Base-by-base conservation (phyloP, 2,329 filamentous ascomycete genomes). In the Diplodia sapinea region DNA sequence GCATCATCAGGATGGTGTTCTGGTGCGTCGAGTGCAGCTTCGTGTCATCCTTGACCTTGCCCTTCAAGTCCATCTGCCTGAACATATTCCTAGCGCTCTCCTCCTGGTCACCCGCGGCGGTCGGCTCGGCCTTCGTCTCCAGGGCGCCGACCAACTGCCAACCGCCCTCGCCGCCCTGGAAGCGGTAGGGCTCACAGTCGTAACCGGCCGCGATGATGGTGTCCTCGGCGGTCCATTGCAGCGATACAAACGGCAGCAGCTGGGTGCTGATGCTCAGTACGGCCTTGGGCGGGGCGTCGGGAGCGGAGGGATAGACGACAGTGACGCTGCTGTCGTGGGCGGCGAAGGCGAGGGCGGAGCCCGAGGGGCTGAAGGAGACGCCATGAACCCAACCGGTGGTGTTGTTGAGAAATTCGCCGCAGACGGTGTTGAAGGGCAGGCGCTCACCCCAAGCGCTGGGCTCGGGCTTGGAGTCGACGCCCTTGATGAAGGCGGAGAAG, bases 31-130 rank as follows among this genome's bases (percentile, higher is more conserved):
- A 98, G 82, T 93, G 95, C 73, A 99, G 85, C 82, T 96, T 92
- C 4, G 94, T 97, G 78, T 98, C 94, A 75, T 96, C 93, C 81
- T 96, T 96, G 70, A 95, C 95, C 85, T 95, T 97, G 70, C 95
- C 95, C 85, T 95, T 97, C 71, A 99, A 85, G 80, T 99, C 95
- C 95, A 99, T 98, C 83, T 97, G 94, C 75, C 89, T 88, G 83
- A 99, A 99, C 93, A 98, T 97, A 81, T 98, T 97, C 78, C 97
- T 83, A 29, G 95, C 95, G 71, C 91, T 95, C 79, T 98, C 95
- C 80, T 98, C 95, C 2, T 80, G 82, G 66, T 84, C 78, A 51
- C 87, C 89, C 33, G 85, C 82, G 61, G 87, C 77, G 17, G 36
- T 51, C 7, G 43, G 29, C 43, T 11, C 54, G 15, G 40, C 84